Percentiles rank a stretch among this genome's conserved stretches.
Conservation (phyloP, 2,329 filamentous ascomycete genomes). For the Penicillium sp. region DNA sequence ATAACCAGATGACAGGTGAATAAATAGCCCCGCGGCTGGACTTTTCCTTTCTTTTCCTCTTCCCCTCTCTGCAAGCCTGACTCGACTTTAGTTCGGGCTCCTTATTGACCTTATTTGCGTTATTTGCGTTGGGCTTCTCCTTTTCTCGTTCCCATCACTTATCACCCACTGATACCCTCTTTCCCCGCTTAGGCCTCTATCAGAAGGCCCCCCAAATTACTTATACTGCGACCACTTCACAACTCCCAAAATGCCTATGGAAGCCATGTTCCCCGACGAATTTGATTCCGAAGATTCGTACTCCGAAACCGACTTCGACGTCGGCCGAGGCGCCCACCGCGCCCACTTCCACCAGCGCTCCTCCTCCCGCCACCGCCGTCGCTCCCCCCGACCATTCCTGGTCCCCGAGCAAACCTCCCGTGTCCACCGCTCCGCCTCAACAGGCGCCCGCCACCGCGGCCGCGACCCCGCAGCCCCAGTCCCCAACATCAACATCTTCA, state of each 20-base stretch:
- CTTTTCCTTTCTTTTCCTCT: not conserved
- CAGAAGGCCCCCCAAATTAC: not conserved
- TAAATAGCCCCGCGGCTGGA: slow-evolving; percentile 6
- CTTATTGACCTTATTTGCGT: too few species aligned
- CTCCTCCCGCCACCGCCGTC: slow-evolving; percentile 32
- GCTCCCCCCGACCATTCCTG: slow-evolving; percentile 26
- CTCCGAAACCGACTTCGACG: slow-evolving; percentile 40
- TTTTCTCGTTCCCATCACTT: slow-evolving; percentile 18
- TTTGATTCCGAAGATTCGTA: slow-evolving; percentile 32
- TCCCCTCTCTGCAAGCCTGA: not conserved
- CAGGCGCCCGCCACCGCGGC: slow-evolving; percentile 32
- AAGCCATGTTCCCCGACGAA: slow-evolving; percentile 7
- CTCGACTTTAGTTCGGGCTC: not conserved
- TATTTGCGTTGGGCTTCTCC: slow-evolving; percentile 3
- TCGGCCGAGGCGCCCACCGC: slow-evolving; percentile 25
- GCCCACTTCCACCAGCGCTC: slow-evolving; percentile 33
- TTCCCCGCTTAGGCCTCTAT: slow-evolving; percentile 4
- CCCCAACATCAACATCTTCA: slow-evolving; percentile 34
- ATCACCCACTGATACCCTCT: slow-evolving; percentile 23
- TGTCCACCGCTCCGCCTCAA: slow-evolving; percentile 39
- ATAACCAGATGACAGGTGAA: slow-evolving; percentile 3
- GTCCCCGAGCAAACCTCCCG: slow-evolving; percentile 27
- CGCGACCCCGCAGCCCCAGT: slow-evolving; percentile 13
- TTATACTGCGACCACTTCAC: not conserved
- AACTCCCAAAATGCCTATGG: slow-evolving; percentile 19